phyloP scores from a whole-genome alignment of 352 stramenopile genomes.

The Phytopythium boreale region DNA sequence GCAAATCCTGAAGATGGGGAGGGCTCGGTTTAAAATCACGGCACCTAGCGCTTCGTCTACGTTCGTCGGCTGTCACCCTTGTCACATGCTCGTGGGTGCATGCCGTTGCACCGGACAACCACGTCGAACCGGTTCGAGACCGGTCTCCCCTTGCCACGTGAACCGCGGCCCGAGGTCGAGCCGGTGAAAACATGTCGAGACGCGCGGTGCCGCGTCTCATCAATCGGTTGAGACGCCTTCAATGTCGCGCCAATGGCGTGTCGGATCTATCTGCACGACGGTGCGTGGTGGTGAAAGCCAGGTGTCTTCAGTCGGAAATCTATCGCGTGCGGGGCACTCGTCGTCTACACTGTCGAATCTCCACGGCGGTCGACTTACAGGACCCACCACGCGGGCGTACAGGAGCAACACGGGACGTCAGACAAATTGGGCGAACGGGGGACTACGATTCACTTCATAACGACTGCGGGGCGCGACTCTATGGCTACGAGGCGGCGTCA shows the following conservation, averaged over 20 bases:
- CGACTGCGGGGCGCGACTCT: background rate
- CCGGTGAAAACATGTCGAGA: background rate
- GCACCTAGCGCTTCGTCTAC: conserved; percentile 5
- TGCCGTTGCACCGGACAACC: conserved; percentile 5
- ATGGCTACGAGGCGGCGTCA: background rate
- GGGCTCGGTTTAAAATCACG: conserved; percentile 3
- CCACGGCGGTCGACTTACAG: background rate
- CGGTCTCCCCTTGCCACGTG: background rate
- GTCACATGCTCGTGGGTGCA: conserved; percentile 5
- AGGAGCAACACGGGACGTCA: background rate
- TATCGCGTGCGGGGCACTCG: background rate
- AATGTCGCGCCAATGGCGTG: background rate
- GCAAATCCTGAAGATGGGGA: conserved; percentile 2
- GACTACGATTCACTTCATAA: background rate
- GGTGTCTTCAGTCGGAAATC: conserved; percentile 1
- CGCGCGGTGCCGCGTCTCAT: conserved; percentile 7
- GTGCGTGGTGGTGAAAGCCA: too few species aligned
- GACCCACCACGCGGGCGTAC: too few species aligned
- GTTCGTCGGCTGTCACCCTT: conserved; percentile 4
- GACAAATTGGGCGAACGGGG: background rate
- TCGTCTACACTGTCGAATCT: background rate
- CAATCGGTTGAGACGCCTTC: conserved; percentile 7
- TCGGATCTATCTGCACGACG: background rate
- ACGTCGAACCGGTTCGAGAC: background rate
- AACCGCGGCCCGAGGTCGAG: background rate